phyloP scores from a whole-genome alignment of 192 early-diverging fungal species.

The Geranomyces michiganensis region DNA sequence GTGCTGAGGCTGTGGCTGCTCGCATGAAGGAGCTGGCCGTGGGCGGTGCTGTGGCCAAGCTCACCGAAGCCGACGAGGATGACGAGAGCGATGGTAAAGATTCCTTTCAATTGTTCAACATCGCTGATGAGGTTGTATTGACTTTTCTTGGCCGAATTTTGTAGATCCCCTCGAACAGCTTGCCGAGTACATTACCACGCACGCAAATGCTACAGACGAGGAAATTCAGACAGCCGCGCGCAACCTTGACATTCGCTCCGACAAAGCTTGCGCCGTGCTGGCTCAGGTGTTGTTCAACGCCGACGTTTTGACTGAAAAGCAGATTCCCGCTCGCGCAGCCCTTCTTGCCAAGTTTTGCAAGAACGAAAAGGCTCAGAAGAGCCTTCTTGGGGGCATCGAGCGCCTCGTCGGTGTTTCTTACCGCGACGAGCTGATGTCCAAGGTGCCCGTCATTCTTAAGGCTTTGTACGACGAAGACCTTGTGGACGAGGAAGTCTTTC shows the following conservation, averaged over 20 bases:
- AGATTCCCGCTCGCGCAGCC: conserved; percentile 70
- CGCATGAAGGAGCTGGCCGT: conserved; percentile 72
- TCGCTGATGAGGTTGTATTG: too few species aligned
- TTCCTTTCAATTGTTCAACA: background rate
- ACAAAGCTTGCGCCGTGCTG: conserved; percentile 81
- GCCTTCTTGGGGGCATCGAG: conserved; percentile 90
- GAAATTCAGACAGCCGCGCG: conserved; percentile 74
- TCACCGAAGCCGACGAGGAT: conserved; percentile 59
- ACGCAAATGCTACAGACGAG: conserved; percentile 54
- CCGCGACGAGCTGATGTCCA: conserved; percentile 57
- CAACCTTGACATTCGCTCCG: conserved; percentile 76
- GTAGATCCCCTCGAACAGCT: conserved; percentile 74
- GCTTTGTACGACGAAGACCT: conserved; percentile 89
- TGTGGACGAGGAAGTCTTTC: conserved; percentile 86
- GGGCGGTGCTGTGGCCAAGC: conserved; percentile 48
- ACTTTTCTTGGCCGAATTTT: background rate
- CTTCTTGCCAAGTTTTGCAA: conserved; percentile 76
- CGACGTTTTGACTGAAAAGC: conserved; percentile 56
- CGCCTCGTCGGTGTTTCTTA: conserved; percentile 70
- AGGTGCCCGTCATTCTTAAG: conserved; percentile 78
- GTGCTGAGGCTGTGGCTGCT: conserved; percentile 72
- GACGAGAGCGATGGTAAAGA: conserved; percentile 55
- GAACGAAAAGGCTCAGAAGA: conserved; percentile 84
- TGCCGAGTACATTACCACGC: conserved; percentile 71
- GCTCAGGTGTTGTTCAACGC: conserved; percentile 78